A percentile compares a stretch with the other conserved stretches of the same genome.
phyloP scores from a whole-genome alignment of 1,284 basidiomycete genomes.

The Austroboletus novae-zelandiae region DNA sequence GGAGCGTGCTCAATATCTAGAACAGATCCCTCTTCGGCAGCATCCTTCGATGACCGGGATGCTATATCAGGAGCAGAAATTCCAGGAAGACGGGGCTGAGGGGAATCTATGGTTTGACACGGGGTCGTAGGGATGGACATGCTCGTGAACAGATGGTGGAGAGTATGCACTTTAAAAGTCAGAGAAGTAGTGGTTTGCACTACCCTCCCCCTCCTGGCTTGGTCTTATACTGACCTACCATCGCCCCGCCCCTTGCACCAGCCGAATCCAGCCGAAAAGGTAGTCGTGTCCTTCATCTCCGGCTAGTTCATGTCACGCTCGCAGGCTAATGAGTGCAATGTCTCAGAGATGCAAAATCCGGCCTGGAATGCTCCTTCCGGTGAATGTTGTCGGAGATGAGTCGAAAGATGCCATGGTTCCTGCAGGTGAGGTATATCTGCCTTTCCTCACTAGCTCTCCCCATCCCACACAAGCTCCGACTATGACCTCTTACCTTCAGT shows the following conservation, averaged over 20 bases:
- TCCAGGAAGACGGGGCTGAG: slow-evolving; percentile 1
- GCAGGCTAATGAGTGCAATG: slow-evolving; percentile 3
- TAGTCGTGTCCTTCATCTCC: slow-evolving; percentile 1
- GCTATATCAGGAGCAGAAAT: slow-evolving; percentile 1
- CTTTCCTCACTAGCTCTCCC: slow-evolving; percentile 5
- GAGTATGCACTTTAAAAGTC: slow-evolving; percentile 3
- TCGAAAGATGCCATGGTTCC: slow-evolving; percentile 2
- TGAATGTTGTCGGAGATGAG: slow-evolving; percentile 11
- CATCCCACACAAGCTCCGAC: background rate
- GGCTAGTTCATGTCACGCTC: background rate
- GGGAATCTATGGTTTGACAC: background rate
- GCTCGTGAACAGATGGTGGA: slow-evolving; percentile 2
- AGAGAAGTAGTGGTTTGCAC: background rate
- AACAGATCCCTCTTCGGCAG: slow-evolving; percentile 3
- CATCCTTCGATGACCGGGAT: slow-evolving; percentile 2
- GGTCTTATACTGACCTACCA: slow-evolving; percentile 22
- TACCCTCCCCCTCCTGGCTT: slow-evolving; percentile 6
- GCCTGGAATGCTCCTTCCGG: background rate
- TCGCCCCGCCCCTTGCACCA: background rate
- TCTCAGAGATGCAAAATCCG: background rate
- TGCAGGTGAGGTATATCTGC: slow-evolving; percentile 22
- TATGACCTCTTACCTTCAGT: slow-evolving; percentile 11
- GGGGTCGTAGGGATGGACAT: slow-evolving; percentile 12
- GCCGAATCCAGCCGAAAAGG: background rate
- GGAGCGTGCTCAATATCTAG: slow-evolving; percentile 65